Evolutionary conservation across 75 land plant genomes (phyloP).

Genomic region (Selaginella tamariscina): DNA sequence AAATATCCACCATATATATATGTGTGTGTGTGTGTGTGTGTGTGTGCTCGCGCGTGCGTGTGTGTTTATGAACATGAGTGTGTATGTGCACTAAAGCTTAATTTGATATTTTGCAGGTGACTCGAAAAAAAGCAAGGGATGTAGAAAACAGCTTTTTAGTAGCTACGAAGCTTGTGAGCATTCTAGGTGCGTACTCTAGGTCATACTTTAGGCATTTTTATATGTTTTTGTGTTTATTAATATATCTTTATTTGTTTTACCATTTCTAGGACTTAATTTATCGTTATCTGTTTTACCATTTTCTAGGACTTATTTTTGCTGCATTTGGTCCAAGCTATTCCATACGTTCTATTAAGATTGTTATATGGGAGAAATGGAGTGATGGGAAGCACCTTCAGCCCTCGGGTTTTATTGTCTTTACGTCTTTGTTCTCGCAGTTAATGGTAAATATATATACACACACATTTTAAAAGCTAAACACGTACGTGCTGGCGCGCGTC

Average conservation of each 20-base stretch:
- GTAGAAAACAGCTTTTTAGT: neutral
- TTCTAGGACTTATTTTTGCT: constrained; percentile 60
- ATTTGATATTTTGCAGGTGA: neutral
- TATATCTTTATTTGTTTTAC: too few relatives aligned
- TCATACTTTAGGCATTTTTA: too few relatives aligned
- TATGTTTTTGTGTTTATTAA: too few relatives aligned
- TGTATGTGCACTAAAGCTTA: neutral
- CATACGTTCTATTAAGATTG: constrained; percentile 68
- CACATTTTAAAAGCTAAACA: too few relatives aligned
- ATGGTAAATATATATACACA: constrained; percentile 44
- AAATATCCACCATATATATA: too few relatives aligned
- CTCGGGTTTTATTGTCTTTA: constrained; percentile 77
- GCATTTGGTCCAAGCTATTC: constrained; percentile 97
- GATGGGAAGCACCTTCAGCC: constrained; percentile 91
- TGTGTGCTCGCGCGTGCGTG: too few relatives aligned
- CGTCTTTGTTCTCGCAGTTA: constrained; percentile 71
- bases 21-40: too few relatives aligned
- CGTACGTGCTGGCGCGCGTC: neutral
- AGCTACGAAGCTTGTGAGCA: neutral
- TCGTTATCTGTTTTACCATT: neutral
- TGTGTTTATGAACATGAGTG: too few relatives aligned
- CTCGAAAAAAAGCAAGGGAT: neutral
- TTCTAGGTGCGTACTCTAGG: constrained; percentile 9
- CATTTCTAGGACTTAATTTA: neutral
- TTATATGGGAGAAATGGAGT: constrained; percentile 84